Evolutionary conservation across 208 protist species (phyloP), one percentile per base, ranked within the genome.

Genomic region (Wallacemonas sp.): DNA sequence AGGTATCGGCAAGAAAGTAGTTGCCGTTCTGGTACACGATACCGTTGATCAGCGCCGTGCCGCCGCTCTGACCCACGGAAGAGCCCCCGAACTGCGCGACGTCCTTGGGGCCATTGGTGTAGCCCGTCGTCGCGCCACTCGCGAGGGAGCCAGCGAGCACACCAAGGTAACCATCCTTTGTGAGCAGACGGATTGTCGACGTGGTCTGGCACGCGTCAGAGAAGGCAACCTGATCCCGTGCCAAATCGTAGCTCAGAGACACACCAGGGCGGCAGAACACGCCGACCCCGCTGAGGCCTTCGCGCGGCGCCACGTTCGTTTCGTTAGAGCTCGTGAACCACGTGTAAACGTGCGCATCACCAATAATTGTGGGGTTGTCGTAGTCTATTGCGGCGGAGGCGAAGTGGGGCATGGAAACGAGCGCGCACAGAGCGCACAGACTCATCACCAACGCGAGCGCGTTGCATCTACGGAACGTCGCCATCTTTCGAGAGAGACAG

Each of bases 281-380:
- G 22, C 87, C 87, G 27, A 77, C 55, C n/a, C 72, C 75, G 53
- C 56, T 82, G 2, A 24, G 28, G 1, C 87, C 87, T 67, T 93
- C 83, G 1, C 22, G 24, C 0, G 66, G 53, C 19, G 45, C 51
- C 34, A 8, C 53, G 9, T 36, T 30, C 11, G 6, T 33, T 0
- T 44, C 2, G 39, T 22, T 6, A 47, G 61, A 58, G 39, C 49
- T 60, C 22, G 36, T 38, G 44, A 86, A 82, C 54, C 79, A 47
- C 53, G 39, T 19, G 66, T 75, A 72, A 55, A 77, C 70, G 53
- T 79, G 78, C 47, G 67, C 62, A 0, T 12, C 55, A 38, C 30
- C 45, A 5, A 31, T n/a, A 11, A 33, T 2, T 3, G 26, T 30
- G 3, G 54, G 41, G 41, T 63, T 54, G 42, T 77, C 60, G 21